Evolutionary conservation across 179 eudicot genomes (phyloP).

Genomic region (Patellifolia procumbens): DNA sequence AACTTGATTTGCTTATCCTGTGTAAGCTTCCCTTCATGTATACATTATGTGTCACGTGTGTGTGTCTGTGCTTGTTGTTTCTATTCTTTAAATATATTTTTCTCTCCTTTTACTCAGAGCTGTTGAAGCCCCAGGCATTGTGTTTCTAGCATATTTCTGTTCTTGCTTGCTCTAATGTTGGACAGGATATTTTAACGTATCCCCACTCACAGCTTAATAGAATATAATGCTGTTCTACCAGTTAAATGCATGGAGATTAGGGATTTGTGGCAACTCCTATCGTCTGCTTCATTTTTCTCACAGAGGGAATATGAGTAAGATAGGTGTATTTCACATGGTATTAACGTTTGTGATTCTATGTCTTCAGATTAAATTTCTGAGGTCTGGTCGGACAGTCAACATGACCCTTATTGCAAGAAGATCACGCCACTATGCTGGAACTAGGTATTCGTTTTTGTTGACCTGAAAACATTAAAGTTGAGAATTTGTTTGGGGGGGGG

Average conservation of each 20-base stretch:
- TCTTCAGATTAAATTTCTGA: conserved; percentile 59
- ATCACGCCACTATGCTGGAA: conserved; percentile 98
- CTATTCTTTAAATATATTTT: no score
- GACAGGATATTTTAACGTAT: neutral
- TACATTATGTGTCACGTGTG: no score
- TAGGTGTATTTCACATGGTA: neutral
- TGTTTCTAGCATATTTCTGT: neutral
- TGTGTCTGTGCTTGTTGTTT: neutral
- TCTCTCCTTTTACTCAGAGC: no score
- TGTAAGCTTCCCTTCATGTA: neutral
- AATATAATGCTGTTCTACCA: neutral
- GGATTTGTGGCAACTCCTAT: neutral
- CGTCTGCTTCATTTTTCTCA: neutral
- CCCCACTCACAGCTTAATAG: neutral
- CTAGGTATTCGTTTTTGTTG: conserved; percentile 55
- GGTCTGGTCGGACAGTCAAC: conserved; percentile 62
- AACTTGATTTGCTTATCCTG: conserved; percentile 7
- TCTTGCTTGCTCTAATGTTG: neutral
- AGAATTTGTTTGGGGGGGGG: neutral
- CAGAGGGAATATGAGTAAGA: neutral
- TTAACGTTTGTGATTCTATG: conserved; percentile 14
- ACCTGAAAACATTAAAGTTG: neutral
- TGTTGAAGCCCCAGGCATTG: neutral
- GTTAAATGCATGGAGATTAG: neutral
- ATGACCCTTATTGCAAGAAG: conserved; percentile 94